Conservation (phyloP, 2,329 filamentous ascomycete species). For the Xylaria sp. region DNA sequence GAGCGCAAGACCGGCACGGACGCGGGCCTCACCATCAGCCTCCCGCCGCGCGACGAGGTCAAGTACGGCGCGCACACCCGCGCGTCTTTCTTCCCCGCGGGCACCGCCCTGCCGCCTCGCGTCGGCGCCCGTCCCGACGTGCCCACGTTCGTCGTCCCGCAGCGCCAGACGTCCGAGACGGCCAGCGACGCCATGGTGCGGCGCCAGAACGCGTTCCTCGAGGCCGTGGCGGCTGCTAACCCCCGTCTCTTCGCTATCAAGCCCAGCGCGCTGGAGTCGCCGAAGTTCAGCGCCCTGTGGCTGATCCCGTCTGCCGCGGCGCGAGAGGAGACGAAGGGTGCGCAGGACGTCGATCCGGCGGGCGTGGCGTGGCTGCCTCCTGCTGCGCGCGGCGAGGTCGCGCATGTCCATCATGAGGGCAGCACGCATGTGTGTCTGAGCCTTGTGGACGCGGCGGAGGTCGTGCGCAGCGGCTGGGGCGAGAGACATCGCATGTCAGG, state of each 20-base stretch:
- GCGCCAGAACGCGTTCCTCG: conserved; percentile 39
- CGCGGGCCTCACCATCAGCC: conserved; percentile 4
- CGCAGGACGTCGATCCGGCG: neutral
- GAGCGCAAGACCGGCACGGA: conserved; percentile 29
- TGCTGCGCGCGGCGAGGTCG: conserved; percentile 41
- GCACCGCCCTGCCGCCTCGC: neutral
- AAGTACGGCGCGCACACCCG: neutral
- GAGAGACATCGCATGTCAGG: conserved; percentile 43
- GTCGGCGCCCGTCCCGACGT: conserved; percentile 40
- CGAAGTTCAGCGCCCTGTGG: conserved; percentile 40
- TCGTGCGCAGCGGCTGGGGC: conserved; percentile 47
- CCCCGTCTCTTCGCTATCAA: conserved; percentile 35
- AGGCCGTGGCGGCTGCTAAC: conserved; percentile 35
- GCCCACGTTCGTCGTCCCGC: conserved; percentile 45
- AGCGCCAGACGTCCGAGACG: conserved; percentile 44
- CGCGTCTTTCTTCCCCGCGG: neutral
- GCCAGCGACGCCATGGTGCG: conserved; percentile 22
- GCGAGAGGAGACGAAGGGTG: neutral
- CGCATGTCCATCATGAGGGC: conserved; percentile 48
- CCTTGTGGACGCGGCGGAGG: conserved; percentile 45
- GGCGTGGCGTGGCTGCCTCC: conserved; percentile 24
- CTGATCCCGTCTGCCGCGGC: conserved; percentile 9
- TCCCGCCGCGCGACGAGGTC: conserved; percentile 14
- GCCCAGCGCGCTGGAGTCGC: conserved; percentile 43
- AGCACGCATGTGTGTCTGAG: conserved; percentile 47